These are phyloP conservation scores for Pleurostoma richardsiae DNA, from an alignment of 2,329 filamentous ascomycete genomes.

Conservation along the genomic window DNA sequence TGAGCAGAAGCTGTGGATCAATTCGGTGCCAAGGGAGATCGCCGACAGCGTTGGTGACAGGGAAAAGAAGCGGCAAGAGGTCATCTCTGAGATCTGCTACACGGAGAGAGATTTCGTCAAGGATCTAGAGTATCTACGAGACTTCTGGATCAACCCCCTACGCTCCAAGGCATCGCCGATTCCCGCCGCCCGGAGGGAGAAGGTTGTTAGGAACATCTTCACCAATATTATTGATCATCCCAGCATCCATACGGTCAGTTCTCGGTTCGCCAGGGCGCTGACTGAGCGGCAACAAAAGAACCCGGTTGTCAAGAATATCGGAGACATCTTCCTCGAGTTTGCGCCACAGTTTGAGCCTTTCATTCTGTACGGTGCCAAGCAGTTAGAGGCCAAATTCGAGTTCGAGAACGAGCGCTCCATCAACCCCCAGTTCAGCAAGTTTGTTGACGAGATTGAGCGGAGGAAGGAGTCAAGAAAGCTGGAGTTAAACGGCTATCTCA, in stretches of 20 bases:
- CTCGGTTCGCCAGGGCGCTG: slow-evolving; percentile 78
- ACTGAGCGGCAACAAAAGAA: slow-evolving; percentile 87
- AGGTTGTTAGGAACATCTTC: slow-evolving; percentile 91
- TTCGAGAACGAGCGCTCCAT: slow-evolving; percentile 92
- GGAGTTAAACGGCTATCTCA: slow-evolving; percentile 94
- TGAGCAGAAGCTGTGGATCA: slow-evolving; percentile 99
- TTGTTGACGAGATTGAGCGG: slow-evolving; percentile 94
- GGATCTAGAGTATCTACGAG: slow-evolving; percentile 92
- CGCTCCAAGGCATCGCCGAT: slow-evolving; percentile 81
- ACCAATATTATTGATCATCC: slow-evolving; percentile 84
- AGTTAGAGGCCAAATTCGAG: slow-evolving; percentile 94
- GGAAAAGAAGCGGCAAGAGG: slow-evolving; percentile 96
- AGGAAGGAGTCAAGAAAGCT: slow-evolving; percentile 95
- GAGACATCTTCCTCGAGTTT: slow-evolving; percentile 90
- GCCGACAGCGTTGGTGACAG: slow-evolving; percentile 83
- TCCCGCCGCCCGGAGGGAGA: slow-evolving; percentile 79
- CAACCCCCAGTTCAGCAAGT: slow-evolving; percentile 80
- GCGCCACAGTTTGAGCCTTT: slow-evolving; percentile 93
- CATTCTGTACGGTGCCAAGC: slow-evolving; percentile 92
- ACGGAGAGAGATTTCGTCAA: slow-evolving; percentile 99
- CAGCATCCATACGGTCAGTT: slow-evolving; percentile 84
- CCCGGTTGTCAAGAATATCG: slow-evolving; percentile 82
- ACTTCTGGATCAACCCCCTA: slow-evolving; percentile 97
- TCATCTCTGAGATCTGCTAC: slow-evolving; percentile 98
- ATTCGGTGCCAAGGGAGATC: slow-evolving; percentile 92